These are phyloP conservation scores for Saccharomyces hybrid DNA, from an alignment of 1,139 yeast species.

Conservation along the genomic window DNA sequence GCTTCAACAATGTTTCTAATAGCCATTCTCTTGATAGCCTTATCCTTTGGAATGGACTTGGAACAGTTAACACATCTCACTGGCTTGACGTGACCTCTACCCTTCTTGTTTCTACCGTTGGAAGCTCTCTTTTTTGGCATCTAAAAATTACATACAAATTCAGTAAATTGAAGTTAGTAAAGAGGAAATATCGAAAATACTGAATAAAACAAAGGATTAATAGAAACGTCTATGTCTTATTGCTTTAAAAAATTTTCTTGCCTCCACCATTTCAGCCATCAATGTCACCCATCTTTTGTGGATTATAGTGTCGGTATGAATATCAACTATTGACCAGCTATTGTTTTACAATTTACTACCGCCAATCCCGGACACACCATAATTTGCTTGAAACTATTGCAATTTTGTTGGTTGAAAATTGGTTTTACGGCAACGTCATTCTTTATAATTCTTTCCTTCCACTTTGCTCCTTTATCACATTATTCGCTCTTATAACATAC, in stretches of 20 bases:
- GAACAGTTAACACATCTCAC: constrained; percentile 99
- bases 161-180: constrained; percentile 8
- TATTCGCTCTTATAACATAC: neutral
- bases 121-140: constrained; percentile 99
- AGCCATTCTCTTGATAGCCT: constrained; percentile 99
- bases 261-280: too few relatives aligned
- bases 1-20: constrained; percentile 99
- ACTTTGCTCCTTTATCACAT: neutral
- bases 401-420: neutral
- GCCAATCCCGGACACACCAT: neutral
- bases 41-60: constrained; percentile 99
- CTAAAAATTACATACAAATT: constrained; percentile 28
- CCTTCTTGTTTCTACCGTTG: constrained; percentile 99
- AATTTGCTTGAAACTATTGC: neutral
- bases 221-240: neutral
- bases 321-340: neutral
- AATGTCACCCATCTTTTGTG: neutral
- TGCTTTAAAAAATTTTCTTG: neutral
- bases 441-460: neutral
- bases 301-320: neutral
- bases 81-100: constrained; percentile 99
- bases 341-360: neutral
- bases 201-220: neutral
- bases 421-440: neutral
- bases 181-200: neutral